phyloP scores from a whole-genome alignment of 495 filamentous ascomycete species.

The Paragyromitra xinjiangensis region DNA sequence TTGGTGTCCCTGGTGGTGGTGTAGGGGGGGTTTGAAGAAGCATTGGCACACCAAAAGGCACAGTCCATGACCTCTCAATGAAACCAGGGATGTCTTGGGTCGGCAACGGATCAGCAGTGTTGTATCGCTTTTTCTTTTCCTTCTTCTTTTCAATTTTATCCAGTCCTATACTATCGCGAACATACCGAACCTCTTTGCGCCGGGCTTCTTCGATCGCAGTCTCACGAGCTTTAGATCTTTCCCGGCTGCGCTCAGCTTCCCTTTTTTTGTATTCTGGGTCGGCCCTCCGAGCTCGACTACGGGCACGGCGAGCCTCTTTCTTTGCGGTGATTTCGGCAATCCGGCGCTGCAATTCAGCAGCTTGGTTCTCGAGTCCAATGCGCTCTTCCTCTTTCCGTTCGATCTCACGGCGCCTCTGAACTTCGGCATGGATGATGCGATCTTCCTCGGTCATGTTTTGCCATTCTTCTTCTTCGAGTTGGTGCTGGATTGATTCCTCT shows the following conservation, averaged over 20 bases:
- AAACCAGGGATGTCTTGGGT: slow-evolving; percentile 45
- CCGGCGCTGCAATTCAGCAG: slow-evolving; percentile 35
- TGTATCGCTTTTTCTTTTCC: slow-evolving; percentile 42
- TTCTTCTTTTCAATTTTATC: slow-evolving; percentile 19
- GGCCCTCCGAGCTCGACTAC: slow-evolving; percentile 32
- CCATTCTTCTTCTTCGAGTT: slow-evolving; percentile 23
- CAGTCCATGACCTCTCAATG: slow-evolving; percentile 44
- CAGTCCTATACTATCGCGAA: slow-evolving; percentile 50
- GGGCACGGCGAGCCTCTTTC: slow-evolving; percentile 42
- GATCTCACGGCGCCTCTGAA: slow-evolving; percentile 32
- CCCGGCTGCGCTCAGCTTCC: slow-evolving; percentile 32
- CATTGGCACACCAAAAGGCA: slow-evolving; percentile 45
- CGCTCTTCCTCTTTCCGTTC: slow-evolving; percentile 31
- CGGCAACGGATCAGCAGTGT: slow-evolving; percentile 45
- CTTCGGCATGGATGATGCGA: slow-evolving; percentile 27
- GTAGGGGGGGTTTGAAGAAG: slow-evolving; percentile 55
- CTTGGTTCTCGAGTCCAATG: slow-evolving; percentile 31
- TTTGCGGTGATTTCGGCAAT: slow-evolving; percentile 23
- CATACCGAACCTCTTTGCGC: slow-evolving; percentile 35
- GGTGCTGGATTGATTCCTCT: neutral
- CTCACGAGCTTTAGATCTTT: slow-evolving; percentile 51
- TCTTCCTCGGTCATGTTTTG: slow-evolving; percentile 36
- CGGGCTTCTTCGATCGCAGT: slow-evolving; percentile 41
- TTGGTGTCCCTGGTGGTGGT: slow-evolving; percentile 43
- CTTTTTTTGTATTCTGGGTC: slow-evolving; percentile 47